Evolutionary conservation across 148 eudicot species (phyloP), one percentile per base, ranked within the genome.

Genomic region (Amaranthus hypochondriacus): DNA sequence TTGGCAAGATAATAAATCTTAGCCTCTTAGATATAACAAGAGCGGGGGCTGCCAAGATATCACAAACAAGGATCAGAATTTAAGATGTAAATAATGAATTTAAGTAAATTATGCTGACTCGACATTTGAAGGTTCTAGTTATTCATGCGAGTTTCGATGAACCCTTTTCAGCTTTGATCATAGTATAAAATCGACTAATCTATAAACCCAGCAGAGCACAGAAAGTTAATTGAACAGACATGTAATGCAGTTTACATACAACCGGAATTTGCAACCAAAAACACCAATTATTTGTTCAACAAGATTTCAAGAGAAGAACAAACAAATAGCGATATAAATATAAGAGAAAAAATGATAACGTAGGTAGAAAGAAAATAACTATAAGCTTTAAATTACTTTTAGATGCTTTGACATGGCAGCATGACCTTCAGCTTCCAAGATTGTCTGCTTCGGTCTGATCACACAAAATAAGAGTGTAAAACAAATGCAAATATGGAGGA

Each of bases 381-480:
- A 28, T 18, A 62, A 54, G 59, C 28, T 46, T 2, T 49, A 56
- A 28, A 59, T 83, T 88, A 90, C 97, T 76, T 82, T 56, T 6
- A 55, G 75, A 73, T 84, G 82, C 79, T 90, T 95, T 68, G 92
- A 81, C 77, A 82, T 90, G 62, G 92, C 89, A 79, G 82, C 87
- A 75, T 83, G 94, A 71, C 97, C 99, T 82, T 92, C 97, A 77
- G 96, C 89, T 79, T 95, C 99, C 84, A 95, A 77, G 73, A 95
- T 77, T 12, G 96, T 95, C 84, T 95, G 97, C 89, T 92, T 95
- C 15, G 99, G 96, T 79, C 99, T 95, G 54, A 48, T 76, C 74
- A 77, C 67, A 77, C 59, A 84, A 64, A 58, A 47, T 61, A 78
- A 6, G 39, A 60, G 60, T 53, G 65, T 73, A 53, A 74, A 67